These are phyloP conservation scores for Aspergillus sclerotioniger DNA, from an alignment of 495 filamentous ascomycete species.

Conservation along the genomic window DNA sequence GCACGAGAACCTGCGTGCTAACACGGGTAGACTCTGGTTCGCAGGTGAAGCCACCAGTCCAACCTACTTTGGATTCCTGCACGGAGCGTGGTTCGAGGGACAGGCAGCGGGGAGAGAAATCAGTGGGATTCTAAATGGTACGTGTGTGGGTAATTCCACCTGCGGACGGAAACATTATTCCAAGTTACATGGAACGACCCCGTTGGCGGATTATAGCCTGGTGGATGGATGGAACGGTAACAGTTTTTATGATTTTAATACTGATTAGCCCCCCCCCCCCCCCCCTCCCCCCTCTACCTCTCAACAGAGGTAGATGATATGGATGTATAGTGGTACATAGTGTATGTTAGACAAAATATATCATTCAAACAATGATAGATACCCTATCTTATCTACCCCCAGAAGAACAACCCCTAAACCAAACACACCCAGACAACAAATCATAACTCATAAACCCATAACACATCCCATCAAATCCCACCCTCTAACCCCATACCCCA, in stretches of 20 bases:
- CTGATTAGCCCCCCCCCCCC: background rate
- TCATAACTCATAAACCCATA: no score
- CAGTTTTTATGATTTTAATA: conserved; percentile 17
- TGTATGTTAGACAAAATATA: background rate
- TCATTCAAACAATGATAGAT: background rate
- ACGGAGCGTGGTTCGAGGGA: conserved; percentile 64
- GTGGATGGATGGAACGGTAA: conserved; percentile 36
- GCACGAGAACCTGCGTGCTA: conserved; percentile 70
- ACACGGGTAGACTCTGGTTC: conserved; percentile 64
- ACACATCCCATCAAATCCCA: background rate
- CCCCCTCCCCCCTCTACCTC: no score
- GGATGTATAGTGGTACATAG: background rate
- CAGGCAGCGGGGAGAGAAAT: conserved; percentile 50
- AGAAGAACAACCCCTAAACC: no score
- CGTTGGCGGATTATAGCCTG: conserved; percentile 14
- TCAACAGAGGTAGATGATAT: background rate
- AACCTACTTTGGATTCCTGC: conserved; percentile 69
- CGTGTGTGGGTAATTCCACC: background rate
- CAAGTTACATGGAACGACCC: conserved; percentile 30
- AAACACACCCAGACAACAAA: no score
- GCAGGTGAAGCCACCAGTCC: conserved; percentile 69
- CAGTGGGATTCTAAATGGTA: conserved; percentile 32
- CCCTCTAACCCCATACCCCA: background rate
- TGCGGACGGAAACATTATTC: conserved; percentile 3
- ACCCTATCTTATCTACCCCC: no score